Evolutionary conservation across 768 basidiomycete genomes (phyloP).

Genomic region (button mushroom (Agaricus bisporus)): DNA sequence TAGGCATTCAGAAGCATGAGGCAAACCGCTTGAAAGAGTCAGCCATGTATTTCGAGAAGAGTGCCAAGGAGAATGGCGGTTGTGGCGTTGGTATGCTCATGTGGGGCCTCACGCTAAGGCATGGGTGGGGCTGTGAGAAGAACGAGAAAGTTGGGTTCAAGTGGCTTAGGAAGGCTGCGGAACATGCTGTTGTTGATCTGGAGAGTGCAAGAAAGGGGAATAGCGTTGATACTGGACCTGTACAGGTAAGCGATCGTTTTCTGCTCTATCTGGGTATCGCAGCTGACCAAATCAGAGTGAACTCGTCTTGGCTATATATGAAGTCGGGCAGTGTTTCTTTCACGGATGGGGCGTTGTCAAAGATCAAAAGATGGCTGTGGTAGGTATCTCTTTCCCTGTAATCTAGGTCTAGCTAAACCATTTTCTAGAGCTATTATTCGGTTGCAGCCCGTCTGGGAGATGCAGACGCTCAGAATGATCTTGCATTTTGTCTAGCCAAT

Average conservation of each 20-base stretch:
- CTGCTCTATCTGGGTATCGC: not conserved
- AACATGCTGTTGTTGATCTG: slow-evolving; percentile 70
- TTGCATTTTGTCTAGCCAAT: slow-evolving; percentile 81
- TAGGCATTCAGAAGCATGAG: slow-evolving; percentile 77
- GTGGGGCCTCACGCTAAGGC: slow-evolving; percentile 81
- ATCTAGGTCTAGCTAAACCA: not conserved
- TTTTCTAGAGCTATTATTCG: slow-evolving; percentile 66
- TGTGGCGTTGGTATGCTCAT: slow-evolving; percentile 90
- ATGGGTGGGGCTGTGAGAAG: slow-evolving; percentile 84
- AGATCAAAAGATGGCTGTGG: slow-evolving; percentile 87
- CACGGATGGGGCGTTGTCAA: slow-evolving; percentile 87
- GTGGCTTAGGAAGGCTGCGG: slow-evolving; percentile 81
- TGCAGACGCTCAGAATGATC: slow-evolving; percentile 79
- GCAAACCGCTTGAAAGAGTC: slow-evolving; percentile 64
- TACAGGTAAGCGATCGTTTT: slow-evolving; percentile 34
- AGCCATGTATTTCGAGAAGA: slow-evolving; percentile 69
- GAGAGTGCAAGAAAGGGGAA: slow-evolving; percentile 52
- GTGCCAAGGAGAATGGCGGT: slow-evolving; percentile 68
- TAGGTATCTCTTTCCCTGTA: slow-evolving; percentile 29
- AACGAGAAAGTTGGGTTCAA: slow-evolving; percentile 75
- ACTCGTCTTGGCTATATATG: slow-evolving; percentile 83
- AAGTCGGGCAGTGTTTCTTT: slow-evolving; percentile 90
- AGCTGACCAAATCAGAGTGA: slow-evolving; percentile 44
- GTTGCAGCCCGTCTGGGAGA: slow-evolving; percentile 84
- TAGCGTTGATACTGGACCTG: slow-evolving; percentile 41